phyloP scores from a whole-genome alignment of 306 rosid species.

The Quercus alba region DNA sequence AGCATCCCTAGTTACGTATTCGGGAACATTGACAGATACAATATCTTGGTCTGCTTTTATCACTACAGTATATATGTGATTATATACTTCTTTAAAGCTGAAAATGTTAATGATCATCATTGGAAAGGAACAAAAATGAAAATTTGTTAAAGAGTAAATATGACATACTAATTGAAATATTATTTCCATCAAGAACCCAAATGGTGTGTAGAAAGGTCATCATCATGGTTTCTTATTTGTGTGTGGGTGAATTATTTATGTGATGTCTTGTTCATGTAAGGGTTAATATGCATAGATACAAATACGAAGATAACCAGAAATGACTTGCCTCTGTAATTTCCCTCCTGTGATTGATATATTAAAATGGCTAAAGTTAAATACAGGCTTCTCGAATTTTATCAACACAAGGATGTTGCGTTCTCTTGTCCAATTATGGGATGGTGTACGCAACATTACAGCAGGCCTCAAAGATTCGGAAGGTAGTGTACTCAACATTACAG shows the following conservation, averaged over 20 bases:
- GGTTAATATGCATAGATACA: background rate
- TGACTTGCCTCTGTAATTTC: slow-evolving; percentile 55
- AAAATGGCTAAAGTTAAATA: slow-evolving; percentile 68
- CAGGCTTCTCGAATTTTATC: slow-evolving; percentile 62
- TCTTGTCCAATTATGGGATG: slow-evolving; percentile 63
- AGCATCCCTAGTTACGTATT: slow-evolving; percentile 59
- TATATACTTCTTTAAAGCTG: slow-evolving; percentile 53
- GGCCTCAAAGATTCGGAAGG: no score
- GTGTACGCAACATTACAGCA: background rate
- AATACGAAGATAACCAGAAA: background rate
- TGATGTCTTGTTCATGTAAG: background rate
- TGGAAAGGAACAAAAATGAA: background rate
- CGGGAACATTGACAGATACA: slow-evolving; percentile 63
- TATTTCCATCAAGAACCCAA: background rate
- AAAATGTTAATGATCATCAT: slow-evolving; percentile 16
- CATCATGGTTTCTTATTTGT: background rate
- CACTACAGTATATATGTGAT: slow-evolving; percentile 49
- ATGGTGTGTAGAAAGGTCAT: background rate
- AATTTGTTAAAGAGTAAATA: background rate
- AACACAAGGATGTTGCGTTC: slow-evolving; percentile 49
- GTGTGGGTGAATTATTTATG: background rate
- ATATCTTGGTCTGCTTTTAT: slow-evolving; percentile 48
- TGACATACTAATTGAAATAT: background rate
- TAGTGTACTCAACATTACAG: slow-evolving; percentile 57
- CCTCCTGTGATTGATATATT: slow-evolving; percentile 69